These are phyloP conservation scores for Tephrocybe sp. DNA, from an alignment of 768 basidiomycete genomes.

Conservation along the genomic window DNA sequence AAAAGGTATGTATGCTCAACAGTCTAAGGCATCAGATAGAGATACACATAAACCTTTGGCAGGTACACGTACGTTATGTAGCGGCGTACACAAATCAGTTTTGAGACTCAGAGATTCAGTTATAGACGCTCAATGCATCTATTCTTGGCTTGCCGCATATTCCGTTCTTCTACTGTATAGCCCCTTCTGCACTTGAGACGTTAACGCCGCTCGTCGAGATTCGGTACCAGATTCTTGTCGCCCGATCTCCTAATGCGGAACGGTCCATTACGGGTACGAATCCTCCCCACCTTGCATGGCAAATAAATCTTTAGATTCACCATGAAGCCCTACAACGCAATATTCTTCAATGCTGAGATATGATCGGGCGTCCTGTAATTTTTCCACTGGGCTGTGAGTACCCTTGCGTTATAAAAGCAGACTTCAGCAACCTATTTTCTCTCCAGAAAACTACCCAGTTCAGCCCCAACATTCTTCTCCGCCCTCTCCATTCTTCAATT, in stretches of 20 bases:
- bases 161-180: constrained; percentile 17
- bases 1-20: neutral
- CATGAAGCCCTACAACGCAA: constrained; percentile 23
- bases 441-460: constrained; percentile 9
- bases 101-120: constrained; percentile 17
- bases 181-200: constrained; percentile 23
- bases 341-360: constrained; percentile 24
- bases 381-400: constrained; percentile 19
- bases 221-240: constrained; percentile 23
- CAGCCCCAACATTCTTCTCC: constrained; percentile 9
- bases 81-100: constrained; percentile 14
- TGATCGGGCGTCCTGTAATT: constrained; percentile 30
- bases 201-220: constrained; percentile 23
- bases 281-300: constrained; percentile 20
- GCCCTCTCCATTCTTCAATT: constrained; percentile 10
- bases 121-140: constrained; percentile 15
- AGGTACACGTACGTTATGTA: constrained; percentile 22
- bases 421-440: neutral
- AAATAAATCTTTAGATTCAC: constrained; percentile 39
- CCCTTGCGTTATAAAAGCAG: constrained; percentile 11
- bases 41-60: constrained; percentile 2
- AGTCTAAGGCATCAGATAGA: too few species aligned
- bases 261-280: constrained; percentile 25
- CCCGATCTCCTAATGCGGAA: constrained; percentile 26
- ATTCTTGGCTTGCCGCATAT: constrained; percentile 19